Conservation (phyloP, 441 rosid species). For the Populus tomentosa region DNA sequence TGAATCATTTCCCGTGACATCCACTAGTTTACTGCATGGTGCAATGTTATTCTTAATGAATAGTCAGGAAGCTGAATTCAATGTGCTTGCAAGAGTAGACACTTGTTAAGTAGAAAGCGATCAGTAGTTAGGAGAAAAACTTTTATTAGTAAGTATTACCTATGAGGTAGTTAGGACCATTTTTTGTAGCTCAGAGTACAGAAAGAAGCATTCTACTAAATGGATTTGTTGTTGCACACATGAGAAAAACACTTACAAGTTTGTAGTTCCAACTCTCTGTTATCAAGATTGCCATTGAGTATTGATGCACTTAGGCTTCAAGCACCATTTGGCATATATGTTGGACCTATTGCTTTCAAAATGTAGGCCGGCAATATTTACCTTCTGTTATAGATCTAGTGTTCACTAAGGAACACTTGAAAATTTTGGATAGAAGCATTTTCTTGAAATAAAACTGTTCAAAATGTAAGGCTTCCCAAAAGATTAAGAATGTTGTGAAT, state of each 20-base stretch:
- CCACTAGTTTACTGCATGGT: neutral
- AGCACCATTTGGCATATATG: neutral
- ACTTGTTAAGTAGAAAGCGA: neutral
- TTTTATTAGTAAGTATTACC: neutral
- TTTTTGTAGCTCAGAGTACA: neutral
- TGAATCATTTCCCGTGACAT: neutral
- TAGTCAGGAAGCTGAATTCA: neutral
- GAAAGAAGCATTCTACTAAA: neutral
- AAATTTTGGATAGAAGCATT: neutral
- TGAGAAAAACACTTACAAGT: neutral
- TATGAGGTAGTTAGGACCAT: neutral
- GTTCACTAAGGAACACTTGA: neutral
- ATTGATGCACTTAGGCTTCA: neutral
- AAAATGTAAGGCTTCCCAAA: neutral
- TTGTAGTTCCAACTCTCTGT: neutral
- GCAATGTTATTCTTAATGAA: neutral
- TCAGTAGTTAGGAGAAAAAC: neutral
- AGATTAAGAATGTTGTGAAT: neutral
- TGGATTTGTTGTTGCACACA: neutral
- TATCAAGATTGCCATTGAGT: neutral
- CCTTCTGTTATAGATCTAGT: neutral
- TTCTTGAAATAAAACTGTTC: neutral
- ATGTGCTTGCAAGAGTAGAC: neutral
- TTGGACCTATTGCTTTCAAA: neutral
- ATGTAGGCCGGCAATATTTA: neutral